A percentile compares a stretch with the other conserved stretches of the same genome.
Conservation (phyloP, 1,139 yeast genomes). For the Geotrichum restrictum region DNA sequence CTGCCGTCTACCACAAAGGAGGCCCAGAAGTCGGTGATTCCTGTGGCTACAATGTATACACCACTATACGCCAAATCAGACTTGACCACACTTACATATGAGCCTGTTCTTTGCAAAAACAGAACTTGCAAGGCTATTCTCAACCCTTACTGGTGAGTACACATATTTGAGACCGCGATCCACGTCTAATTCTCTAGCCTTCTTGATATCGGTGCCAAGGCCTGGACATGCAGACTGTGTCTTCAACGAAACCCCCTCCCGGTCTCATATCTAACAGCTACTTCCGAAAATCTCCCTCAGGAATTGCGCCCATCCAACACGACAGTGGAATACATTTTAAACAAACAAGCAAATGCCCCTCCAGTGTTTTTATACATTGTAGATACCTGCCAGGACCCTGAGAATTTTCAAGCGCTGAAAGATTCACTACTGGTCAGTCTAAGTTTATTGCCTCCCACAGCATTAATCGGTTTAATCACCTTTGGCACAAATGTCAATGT, state of each 20-base stretch:
- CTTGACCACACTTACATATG: constrained; percentile 41
- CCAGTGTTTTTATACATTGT: constrained; percentile 60
- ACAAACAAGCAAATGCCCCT: constrained; percentile 41
- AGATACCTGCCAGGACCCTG: constrained; percentile 57
- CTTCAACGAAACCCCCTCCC: constrained; percentile 52
- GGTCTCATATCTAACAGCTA: constrained; percentile 28
- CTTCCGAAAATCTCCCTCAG: constrained; percentile 31
- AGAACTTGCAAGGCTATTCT: constrained; percentile 53
- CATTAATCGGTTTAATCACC: constrained; percentile 47
- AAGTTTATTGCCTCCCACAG: constrained; percentile 56
- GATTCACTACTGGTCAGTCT: constrained; percentile 54
- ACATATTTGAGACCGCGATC: constrained; percentile 15
- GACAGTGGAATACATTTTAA: constrained; percentile 60
- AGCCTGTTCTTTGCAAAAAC: constrained; percentile 51
- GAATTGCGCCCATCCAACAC: constrained; percentile 43
- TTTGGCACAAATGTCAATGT: constrained; percentile 64
- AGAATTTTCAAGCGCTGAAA: constrained; percentile 51
- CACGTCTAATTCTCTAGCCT: constrained; percentile 25
- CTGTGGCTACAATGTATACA: constrained; percentile 62
- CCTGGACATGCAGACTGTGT: constrained; percentile 68
- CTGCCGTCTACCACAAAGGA: constrained; percentile 60
- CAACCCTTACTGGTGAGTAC: constrained; percentile 49
- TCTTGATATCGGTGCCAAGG: constrained; percentile 42
- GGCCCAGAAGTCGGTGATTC: constrained; percentile 56
- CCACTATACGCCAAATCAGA: constrained; percentile 56